Evolutionary conservation across 2,329 filamentous ascomycete species (phyloP).

Genomic region (Pseudogymnoascus destructans): DNA sequence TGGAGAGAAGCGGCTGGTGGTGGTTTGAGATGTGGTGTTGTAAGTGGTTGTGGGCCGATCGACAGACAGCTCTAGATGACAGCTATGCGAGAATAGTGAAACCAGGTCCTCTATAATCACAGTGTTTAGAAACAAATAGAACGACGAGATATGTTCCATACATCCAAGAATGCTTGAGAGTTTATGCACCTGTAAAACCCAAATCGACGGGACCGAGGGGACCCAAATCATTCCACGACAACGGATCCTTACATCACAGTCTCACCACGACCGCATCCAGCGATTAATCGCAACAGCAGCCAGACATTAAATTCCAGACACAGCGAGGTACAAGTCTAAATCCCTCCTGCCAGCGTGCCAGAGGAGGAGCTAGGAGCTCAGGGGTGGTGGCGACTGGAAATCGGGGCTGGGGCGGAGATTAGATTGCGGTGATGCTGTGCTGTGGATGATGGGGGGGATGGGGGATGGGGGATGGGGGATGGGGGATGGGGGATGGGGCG

Average conservation of each 20-base stretch:
- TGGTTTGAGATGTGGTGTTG: neutral
- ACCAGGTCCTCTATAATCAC: neutral
- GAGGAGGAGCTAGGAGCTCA: no score
- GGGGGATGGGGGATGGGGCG: neutral
- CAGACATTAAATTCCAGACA: neutral
- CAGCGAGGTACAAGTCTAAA: neutral
- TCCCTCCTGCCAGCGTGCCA: no score
- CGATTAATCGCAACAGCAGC: neutral
- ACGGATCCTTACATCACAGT: neutral
- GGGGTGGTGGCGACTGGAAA: neutral
- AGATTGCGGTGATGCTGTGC: neutral
- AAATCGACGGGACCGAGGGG: neutral
- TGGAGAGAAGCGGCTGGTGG: neutral
- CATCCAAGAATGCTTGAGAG: neutral
- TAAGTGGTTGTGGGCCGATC: neutral
- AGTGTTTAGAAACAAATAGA: neutral
- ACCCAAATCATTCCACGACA: neutral
- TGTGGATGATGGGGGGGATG: neutral
- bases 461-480: neutral
- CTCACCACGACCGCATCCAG: neutral
- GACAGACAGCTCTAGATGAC: neutral
- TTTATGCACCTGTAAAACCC: neutral
- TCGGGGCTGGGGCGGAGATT: neutral
- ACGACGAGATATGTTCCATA: neutral
- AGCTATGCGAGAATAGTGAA: neutral